Evolutionary conservation across 176 grass and related monocot genomes (phyloP), one percentile per base, ranked within the genome.

Genomic region (Oryza coarctata): DNA sequence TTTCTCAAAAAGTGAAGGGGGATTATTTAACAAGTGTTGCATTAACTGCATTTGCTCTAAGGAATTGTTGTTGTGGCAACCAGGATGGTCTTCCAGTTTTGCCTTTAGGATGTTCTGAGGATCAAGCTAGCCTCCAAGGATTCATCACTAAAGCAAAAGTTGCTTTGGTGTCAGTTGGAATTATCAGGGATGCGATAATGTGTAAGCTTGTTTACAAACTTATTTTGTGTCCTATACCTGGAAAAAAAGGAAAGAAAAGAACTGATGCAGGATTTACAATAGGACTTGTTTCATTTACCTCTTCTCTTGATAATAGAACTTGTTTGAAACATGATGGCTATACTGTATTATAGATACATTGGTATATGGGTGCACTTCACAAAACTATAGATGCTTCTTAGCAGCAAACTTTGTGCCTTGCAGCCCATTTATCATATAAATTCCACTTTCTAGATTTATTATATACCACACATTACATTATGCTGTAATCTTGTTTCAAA

Each of bases 131-230:
- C 49, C 86, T 86, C 43, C 65, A 77, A 68, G 90, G 89, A 69
- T 97, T 97, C 77, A 86, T 92, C 62, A 80, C 77, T 83, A 92
- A 76, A 86, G 84, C 92, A 41, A 97, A 88, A 89, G 94, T 83
- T 83, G 94, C 94, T 74, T 84, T 97, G 80, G 83, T 97, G 58
- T 88, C 94, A 44, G 90, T 97, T 86, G 94, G 94, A 85, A 94
- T 97, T 74, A 65, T 97, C 77, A 90, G 92, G 78, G 94, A 97
- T 77, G 87, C 87, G 71, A 26, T 80, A 73, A 70, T 89, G 44
- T 89, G 94, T 96, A 81, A 96, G 94, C 83, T 63, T 63, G 32
- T 63, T 35, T 79, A 50, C 57, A 73, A 60, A 77, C 60, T 74
- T 80, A 39, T 70, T 61, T 87, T 38, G 75, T 87, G 40, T 72